Conservation (phyloP, 305 asterid genomes). For the Nicotiana rustica region DNA sequence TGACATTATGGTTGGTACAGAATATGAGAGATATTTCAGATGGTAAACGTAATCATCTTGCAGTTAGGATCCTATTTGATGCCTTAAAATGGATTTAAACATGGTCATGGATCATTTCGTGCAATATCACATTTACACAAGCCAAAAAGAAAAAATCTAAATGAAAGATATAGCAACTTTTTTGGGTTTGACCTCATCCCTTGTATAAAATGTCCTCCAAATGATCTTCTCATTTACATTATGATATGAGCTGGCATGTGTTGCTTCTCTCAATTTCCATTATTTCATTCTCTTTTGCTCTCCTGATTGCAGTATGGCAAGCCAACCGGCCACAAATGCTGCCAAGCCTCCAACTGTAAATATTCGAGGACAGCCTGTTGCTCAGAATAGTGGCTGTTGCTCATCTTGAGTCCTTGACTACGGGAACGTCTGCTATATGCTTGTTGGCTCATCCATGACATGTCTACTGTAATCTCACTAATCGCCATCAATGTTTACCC, state of each 20-base stretch:
- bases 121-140: neutral
- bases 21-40: neutral
- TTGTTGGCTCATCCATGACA: conserved; percentile 28
- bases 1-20: neutral
- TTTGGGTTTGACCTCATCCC: neutral
- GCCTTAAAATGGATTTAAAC: conserved; percentile 11
- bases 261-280: conserved; percentile 13
- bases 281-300: conserved; percentile 12
- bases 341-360: conserved; percentile 52
- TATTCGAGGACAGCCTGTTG: conserved; percentile 54
- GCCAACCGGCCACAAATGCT: conserved; percentile 46
- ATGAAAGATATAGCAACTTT: neutral
- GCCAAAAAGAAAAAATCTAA: neutral
- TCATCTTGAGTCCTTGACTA: conserved; percentile 38
- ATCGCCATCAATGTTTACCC: conserved; percentile 6
- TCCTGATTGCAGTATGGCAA: conserved; percentile 49
- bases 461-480: conserved; percentile 31
- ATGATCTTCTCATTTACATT: conserved; percentile 13
- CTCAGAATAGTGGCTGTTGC: conserved; percentile 52
- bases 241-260: neutral
- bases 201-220: conserved; percentile 18
- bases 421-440: neutral
- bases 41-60: neutral
- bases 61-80: neutral
- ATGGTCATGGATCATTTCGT: neutral